Percentiles rank a stretch among this genome's conserved stretches.
These are phyloP conservation scores for Solanum chiquidenum DNA, from an alignment of 257 asterid species.

Conservation along the genomic window DNA sequence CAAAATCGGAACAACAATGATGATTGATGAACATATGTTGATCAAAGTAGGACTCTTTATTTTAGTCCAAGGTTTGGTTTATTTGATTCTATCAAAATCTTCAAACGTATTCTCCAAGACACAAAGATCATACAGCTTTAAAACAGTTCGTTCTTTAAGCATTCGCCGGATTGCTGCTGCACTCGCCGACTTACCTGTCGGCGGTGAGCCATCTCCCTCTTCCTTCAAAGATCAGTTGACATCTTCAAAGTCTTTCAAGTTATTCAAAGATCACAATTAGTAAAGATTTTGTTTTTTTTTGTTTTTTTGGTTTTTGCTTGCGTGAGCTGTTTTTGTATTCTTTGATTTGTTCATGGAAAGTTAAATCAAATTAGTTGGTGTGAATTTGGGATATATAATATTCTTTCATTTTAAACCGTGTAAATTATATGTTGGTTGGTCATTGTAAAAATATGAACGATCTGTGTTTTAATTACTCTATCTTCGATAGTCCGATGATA, in stretches of 20 bases:
- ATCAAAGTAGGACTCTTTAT: conserved; percentile 48
- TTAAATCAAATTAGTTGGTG: neutral
- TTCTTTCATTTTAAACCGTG: too few species aligned
- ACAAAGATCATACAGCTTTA: conserved; percentile 46
- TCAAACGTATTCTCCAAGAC: conserved; percentile 51
- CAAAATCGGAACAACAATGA: conserved; percentile 9
- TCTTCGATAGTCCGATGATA: too few species aligned
- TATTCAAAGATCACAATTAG: neutral
- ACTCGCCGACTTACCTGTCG: conserved; percentile 49
- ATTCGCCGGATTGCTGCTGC: conserved; percentile 64
- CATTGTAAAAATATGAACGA: neutral
- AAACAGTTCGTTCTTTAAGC: conserved; percentile 44
- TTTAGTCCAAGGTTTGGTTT: conserved; percentile 55
- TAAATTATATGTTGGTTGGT: neutral
- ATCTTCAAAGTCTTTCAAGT: neutral
- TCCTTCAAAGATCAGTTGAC: neutral
- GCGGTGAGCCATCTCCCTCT: conserved; percentile 36
- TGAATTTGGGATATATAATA: neutral
- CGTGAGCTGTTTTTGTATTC: neutral
- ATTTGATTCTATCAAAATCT: conserved; percentile 49
- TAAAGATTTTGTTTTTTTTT: neutral
- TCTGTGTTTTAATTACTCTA: neutral
- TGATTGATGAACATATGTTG: conserved; percentile 18
- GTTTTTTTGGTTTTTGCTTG: neutral
- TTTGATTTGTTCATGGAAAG: neutral